Conservation (phyloP, 106 monocot genomes). For the Narthecium ossifragum region DNA sequence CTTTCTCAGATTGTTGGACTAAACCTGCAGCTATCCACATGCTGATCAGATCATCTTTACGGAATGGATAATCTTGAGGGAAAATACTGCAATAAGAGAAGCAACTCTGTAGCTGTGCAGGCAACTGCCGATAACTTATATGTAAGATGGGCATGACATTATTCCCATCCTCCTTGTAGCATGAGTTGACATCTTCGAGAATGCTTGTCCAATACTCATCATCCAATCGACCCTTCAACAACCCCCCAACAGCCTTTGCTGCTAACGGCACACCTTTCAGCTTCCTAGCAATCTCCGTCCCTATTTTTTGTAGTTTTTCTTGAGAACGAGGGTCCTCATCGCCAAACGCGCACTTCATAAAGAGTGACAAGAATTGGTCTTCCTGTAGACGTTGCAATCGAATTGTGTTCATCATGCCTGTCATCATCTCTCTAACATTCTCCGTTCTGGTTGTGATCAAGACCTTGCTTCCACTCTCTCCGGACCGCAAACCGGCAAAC, state of each 20-base stretch:
- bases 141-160: background rate
- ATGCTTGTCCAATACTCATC: background rate
- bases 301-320: background rate
- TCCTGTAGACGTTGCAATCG: background rate
- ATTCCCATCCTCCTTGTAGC: background rate
- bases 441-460: conserved; percentile 12
- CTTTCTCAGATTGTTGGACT: background rate
- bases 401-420: background rate
- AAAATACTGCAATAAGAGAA: background rate
- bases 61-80: background rate
- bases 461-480: conserved; percentile 7
- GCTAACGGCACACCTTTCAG: too few relatives aligned
- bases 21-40: background rate
- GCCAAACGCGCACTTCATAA: background rate
- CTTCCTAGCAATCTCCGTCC: too few relatives aligned
- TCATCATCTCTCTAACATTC: background rate
- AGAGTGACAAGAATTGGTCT: background rate
- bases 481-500: conserved; percentile 2
- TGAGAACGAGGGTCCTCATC: background rate
- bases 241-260: too few relatives aligned
- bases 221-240: background rate
- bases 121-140: background rate
- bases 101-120: background rate
- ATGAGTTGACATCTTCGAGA: background rate
- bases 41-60: background rate